Conservation (phyloP, 139 green algal genomes). For the Edaphochlamys debaryana region DNA sequence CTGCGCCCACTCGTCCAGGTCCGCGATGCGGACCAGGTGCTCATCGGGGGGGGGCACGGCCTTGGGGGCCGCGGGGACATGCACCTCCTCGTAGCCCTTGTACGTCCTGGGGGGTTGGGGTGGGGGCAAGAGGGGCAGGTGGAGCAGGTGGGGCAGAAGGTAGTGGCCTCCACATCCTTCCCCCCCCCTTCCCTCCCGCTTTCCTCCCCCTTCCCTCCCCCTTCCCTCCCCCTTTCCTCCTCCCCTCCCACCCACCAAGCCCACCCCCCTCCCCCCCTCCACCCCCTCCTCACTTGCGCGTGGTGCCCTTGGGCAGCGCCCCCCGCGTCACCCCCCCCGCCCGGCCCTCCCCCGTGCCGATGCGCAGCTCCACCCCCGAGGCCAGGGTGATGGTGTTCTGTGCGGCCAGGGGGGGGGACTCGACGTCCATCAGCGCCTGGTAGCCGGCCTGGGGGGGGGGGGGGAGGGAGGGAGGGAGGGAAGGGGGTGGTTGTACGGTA, state of each 20-base stretch:
- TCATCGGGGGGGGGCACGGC: conserved; percentile 52
- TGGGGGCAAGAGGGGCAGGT: neutral
- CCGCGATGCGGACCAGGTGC: conserved; percentile 76
- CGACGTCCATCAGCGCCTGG: conserved; percentile 24
- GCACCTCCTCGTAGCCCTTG: conserved; percentile 93
- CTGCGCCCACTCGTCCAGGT: conserved; percentile 87
- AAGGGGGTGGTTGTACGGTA: neutral
- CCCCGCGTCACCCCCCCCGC: neutral
- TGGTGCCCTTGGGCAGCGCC: conserved; percentile 56
- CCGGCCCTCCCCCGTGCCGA: conserved; percentile 27
- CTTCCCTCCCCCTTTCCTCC: too few species aligned
- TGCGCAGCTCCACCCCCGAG: conserved; percentile 37
- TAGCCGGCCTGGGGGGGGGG: conserved; percentile 19
- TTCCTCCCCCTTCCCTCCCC: too few species aligned
- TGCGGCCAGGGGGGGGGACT: neutral
- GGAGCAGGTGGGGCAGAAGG: neutral
- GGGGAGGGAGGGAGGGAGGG: neutral
- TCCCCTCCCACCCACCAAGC: too few species aligned
- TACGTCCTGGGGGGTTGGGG: conserved; percentile 57
- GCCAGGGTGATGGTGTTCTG: conserved; percentile 36
- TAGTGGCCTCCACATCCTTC: too few species aligned
- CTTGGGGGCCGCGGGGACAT: conserved; percentile 74
- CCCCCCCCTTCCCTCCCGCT: too few species aligned
- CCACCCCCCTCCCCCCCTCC: conserved; percentile 3
- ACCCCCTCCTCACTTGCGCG: conserved; percentile 43